A percentile compares a stretch with the other conserved stretches of the same genome.
phyloP scores from a whole-genome alignment of 345 rosid genomes.

The Hibiscus tridactylites region DNA sequence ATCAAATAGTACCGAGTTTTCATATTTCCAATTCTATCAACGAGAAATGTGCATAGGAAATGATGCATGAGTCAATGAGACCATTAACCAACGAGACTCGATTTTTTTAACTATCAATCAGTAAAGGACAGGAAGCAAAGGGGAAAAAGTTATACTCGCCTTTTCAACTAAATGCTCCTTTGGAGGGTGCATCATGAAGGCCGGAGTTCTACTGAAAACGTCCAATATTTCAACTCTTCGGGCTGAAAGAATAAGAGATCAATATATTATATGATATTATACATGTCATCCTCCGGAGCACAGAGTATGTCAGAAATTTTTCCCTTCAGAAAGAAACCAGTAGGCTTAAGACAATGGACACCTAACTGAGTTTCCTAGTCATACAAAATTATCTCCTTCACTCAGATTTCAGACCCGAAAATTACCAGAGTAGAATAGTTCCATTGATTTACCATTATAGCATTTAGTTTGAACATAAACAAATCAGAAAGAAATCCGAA shows the following conservation, averaged over 20 bases:
- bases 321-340: not conserved
- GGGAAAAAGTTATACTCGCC: constrained; percentile 31
- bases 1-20: not conserved
- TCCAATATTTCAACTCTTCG: constrained; percentile 22
- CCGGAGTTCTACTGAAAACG: constrained; percentile 26
- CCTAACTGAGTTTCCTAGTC: too few species aligned
- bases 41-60: not conserved
- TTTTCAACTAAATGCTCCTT: constrained; percentile 69
- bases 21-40: not conserved
- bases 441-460: not conserved
- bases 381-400: not conserved
- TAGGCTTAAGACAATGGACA: not conserved
- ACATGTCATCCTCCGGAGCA: constrained; percentile 1
- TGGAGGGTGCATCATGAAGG: constrained; percentile 45
- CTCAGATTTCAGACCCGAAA: not conserved
- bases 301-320: too few species aligned
- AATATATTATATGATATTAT: not conserved
- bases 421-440: not conserved
- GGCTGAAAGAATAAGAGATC: constrained; percentile 34
- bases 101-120: not conserved
- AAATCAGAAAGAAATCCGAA: not conserved
- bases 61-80: not conserved
- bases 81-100: not conserved
- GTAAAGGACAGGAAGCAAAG: not conserved
- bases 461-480: not conserved